These are phyloP conservation scores for Phytophthora lateralis DNA, from an alignment of 352 stramenopile species.

Conservation along the genomic window DNA sequence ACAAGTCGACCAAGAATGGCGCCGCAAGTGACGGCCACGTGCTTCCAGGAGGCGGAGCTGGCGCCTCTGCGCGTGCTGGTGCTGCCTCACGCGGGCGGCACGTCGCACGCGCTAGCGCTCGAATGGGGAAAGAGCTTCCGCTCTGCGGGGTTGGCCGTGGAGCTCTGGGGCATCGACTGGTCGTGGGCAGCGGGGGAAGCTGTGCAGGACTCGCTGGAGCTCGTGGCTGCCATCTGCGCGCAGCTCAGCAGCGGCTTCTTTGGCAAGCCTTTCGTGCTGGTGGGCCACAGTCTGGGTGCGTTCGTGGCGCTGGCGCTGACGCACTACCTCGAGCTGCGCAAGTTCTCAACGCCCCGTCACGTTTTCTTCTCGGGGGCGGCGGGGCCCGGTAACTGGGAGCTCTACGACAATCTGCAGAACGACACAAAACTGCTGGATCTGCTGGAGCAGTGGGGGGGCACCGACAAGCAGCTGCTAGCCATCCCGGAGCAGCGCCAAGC, in stretches of 20 bases:
- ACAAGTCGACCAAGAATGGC: constrained; percentile 21
- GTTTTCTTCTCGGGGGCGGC: constrained; percentile 65
- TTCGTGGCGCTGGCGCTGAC: constrained; percentile 59
- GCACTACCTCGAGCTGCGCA: constrained; percentile 43
- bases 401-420: constrained; percentile 44
- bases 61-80: constrained; percentile 68
- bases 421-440: constrained; percentile 51
- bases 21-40: constrained; percentile 48
- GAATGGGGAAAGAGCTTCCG: constrained; percentile 53
- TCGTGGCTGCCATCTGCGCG: constrained; percentile 45
- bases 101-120: constrained; percentile 46
- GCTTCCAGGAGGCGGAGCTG: constrained; percentile 69
- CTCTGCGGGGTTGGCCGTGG: constrained; percentile 38
- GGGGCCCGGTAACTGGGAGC: constrained; percentile 33
- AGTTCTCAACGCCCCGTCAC: constrained; percentile 61
- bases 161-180: constrained; percentile 77
- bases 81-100: constrained; percentile 60
- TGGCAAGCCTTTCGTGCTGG: constrained; percentile 72
- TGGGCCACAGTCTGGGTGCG: constrained; percentile 76
- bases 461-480: constrained; percentile 58
- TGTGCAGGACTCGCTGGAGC: constrained; percentile 29
- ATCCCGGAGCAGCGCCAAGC: constrained; percentile 44
- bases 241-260: constrained; percentile 64
- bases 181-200: constrained; percentile 26
- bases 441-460: constrained; percentile 62